phyloP scores from a whole-genome alignment of 768 basidiomycete genomes.

The Naematelia encephala region DNA sequence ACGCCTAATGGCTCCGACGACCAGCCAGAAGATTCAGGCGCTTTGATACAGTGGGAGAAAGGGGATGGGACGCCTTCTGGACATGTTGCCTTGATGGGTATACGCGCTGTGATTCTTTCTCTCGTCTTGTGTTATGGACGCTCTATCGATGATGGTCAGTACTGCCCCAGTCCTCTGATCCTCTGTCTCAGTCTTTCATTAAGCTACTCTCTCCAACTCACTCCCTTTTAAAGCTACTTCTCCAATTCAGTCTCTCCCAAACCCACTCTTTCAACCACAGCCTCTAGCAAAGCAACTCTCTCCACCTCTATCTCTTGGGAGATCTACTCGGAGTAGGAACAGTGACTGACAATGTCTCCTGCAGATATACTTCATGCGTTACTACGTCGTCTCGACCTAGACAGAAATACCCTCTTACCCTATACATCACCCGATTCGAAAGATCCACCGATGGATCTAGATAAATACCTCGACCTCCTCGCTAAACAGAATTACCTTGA shows the following conservation, averaged over 20 bases:
- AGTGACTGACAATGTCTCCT: too few species aligned
- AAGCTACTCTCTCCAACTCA: too few species aligned
- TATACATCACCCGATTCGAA: slow-evolving; percentile 58
- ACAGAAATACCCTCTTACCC: slow-evolving; percentile 56
- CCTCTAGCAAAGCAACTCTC: neutral
- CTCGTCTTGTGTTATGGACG: slow-evolving; percentile 79
- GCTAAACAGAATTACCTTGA: slow-evolving; percentile 76
- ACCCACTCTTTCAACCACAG: neutral
- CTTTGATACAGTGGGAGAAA: slow-evolving; percentile 50
- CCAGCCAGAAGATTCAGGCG: slow-evolving; percentile 57
- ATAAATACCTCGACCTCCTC: slow-evolving; percentile 64
- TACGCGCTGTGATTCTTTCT: slow-evolving; percentile 76
- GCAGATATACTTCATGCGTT: slow-evolving; percentile 70
- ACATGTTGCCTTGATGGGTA: slow-evolving; percentile 59
- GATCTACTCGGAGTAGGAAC: too few species aligned
- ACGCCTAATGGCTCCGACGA: slow-evolving; percentile 47
- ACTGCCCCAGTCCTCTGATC: too few species aligned
- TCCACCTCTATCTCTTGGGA: neutral
- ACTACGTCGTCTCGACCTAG: slow-evolving; percentile 67
- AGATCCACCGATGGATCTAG: slow-evolving; percentile 58
- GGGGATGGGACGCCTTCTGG: slow-evolving; percentile 58
- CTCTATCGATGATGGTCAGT: slow-evolving; percentile 69
- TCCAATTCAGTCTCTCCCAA: too few species aligned
- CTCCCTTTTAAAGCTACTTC: too few species aligned
- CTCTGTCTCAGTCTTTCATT: too few species aligned